These are phyloP conservation scores for Pythium coloratum DNA, from an alignment of 352 stramenopile genomes.

Conservation along the genomic window DNA sequence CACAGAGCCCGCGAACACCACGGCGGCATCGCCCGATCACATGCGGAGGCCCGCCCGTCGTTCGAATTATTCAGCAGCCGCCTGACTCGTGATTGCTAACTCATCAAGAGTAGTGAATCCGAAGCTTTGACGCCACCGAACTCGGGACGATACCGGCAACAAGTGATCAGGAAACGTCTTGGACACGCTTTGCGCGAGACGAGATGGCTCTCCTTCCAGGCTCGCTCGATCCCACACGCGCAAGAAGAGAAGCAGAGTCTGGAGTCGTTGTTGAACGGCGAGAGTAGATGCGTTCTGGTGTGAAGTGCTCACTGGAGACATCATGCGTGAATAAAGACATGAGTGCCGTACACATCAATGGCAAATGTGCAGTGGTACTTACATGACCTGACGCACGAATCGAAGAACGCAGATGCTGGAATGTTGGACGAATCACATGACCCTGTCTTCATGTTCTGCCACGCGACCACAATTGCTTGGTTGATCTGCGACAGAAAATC, in stretches of 20 bases:
- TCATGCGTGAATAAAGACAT: neutral
- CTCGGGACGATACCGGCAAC: neutral
- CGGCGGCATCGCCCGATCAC: slow-evolving; percentile 32
- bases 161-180: slow-evolving; percentile 13
- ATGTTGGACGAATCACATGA: slow-evolving; percentile 15
- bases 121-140: slow-evolving; percentile 17
- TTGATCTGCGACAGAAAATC: slow-evolving; percentile 11
- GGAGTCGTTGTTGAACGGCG: slow-evolving; percentile 13
- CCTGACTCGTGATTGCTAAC: neutral
- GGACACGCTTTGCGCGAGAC: slow-evolving; percentile 1
- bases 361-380: neutral
- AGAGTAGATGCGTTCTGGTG: neutral
- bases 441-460: slow-evolving; percentile 20
- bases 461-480: slow-evolving; percentile 18
- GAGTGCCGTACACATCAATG: neutral
- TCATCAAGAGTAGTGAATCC: slow-evolving; percentile 15
- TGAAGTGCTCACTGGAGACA: neutral
- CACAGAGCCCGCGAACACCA: slow-evolving; percentile 13
- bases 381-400: slow-evolving; percentile 11
- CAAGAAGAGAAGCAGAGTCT: slow-evolving; percentile 25
- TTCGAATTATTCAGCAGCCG: slow-evolving; percentile 45
- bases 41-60: slow-evolving; percentile 41
- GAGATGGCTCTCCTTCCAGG: slow-evolving; percentile 13
- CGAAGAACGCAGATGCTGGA: slow-evolving; percentile 19
- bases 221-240: slow-evolving; percentile 23